Evolutionary conservation across 1,284 basidiomycete genomes (phyloP).

Genomic region (Schizopora paradoxa): DNA sequence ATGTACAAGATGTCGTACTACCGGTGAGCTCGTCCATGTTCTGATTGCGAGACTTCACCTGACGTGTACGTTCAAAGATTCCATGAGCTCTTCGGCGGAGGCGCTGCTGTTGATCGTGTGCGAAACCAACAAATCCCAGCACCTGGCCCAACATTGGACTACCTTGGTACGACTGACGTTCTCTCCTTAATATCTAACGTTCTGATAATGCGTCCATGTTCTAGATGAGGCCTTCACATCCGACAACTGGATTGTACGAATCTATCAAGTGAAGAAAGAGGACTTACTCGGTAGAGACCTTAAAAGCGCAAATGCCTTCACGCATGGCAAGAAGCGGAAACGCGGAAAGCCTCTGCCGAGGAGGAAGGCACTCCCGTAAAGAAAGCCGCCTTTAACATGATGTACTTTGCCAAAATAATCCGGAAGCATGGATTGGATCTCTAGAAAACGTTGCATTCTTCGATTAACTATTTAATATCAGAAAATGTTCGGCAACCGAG

Average conservation of each 20-base stretch:
- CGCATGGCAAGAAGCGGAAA: slow-evolving; percentile 83
- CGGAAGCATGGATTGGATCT: too few species aligned
- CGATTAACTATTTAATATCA: too few species aligned
- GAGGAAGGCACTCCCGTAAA: slow-evolving; percentile 43
- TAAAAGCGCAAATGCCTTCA: slow-evolving; percentile 83
- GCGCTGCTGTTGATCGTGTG: slow-evolving; percentile 74
- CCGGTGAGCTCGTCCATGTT: slow-evolving; percentile 45
- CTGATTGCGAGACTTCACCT: slow-evolving; percentile 9
- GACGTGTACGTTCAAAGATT: slow-evolving; percentile 48
- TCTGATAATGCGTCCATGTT: slow-evolving; percentile 18
- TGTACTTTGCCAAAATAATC: too few species aligned
- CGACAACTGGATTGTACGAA: slow-evolving; percentile 98
- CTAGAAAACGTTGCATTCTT: too few species aligned
- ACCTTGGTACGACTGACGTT: slow-evolving; percentile 55
- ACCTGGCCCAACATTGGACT: slow-evolving; percentile 78
- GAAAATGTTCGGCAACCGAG: too few species aligned
- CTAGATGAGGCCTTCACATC: slow-evolving; percentile 93
- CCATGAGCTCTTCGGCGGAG: slow-evolving; percentile 79
- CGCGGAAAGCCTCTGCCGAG: slow-evolving; percentile 58
- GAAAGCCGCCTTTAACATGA: too few species aligned
- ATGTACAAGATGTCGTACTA: slow-evolving; percentile 99
- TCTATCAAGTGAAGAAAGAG: slow-evolving; percentile 95
- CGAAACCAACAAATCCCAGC: slow-evolving; percentile 75
- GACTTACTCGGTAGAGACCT: slow-evolving; percentile 86
- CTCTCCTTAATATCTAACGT: slow-evolving; percentile 12